Conservation (phyloP, 331 rosid genomes). For the Stylosanthes scabra region DNA sequence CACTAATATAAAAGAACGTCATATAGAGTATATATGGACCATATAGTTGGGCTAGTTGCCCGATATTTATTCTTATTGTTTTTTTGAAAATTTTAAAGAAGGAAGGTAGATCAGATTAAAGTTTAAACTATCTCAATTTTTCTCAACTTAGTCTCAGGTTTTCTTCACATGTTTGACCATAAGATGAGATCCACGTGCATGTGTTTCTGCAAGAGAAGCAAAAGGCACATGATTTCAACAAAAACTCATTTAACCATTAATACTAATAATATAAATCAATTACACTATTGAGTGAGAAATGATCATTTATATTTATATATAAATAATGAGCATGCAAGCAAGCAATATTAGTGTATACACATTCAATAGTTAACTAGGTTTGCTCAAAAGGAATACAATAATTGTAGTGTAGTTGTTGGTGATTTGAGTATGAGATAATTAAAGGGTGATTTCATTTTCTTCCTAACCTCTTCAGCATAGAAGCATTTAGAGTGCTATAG, state of each 20-base stretch:
- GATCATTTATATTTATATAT: background rate
- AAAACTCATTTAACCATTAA: conserved; percentile 9
- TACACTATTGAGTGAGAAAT: background rate
- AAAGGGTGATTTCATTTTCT: conserved; percentile 3
- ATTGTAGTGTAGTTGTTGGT: conserved; percentile 4
- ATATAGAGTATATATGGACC: conserved; percentile 38
- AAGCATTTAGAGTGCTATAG: background rate
- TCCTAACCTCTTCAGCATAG: background rate
- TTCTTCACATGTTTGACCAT: conserved; percentile 42
- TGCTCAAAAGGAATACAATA: background rate
- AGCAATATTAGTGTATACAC: background rate
- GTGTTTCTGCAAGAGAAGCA: conserved; percentile 48
- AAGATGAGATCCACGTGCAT: conserved; percentile 31
- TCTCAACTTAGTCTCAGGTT: conserved; percentile 27
- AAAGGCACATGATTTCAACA: conserved; percentile 20
- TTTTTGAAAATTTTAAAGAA: conserved; percentile 37
- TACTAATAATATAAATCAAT: background rate
- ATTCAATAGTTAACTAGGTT: background rate
- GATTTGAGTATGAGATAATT: background rate
- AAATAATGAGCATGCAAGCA: conserved; percentile 15
- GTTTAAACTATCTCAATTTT: conserved; percentile 28
- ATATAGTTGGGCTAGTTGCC: conserved; percentile 48
- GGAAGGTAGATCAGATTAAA: conserved; percentile 16
- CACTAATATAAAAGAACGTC: conserved; percentile 39
- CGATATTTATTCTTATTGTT: conserved; percentile 41